These are phyloP conservation scores for Gastrodia elata DNA, from an alignment of 106 monocot genomes.

Conservation along the genomic window DNA sequence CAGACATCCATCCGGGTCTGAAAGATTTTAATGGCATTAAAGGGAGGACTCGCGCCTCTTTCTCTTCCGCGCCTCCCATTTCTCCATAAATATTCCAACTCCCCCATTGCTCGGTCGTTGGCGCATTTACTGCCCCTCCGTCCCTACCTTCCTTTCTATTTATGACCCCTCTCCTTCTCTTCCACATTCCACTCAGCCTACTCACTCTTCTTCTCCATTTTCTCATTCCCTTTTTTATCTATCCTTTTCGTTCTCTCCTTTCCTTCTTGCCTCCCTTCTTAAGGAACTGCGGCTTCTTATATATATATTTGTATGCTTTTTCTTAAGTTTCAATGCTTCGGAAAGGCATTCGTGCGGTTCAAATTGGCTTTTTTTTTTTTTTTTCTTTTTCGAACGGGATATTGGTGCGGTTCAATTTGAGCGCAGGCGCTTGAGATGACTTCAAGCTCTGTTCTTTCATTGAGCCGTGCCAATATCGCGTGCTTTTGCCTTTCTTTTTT, in stretches of 20 bases:
- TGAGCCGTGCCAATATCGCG: constrained; percentile 43
- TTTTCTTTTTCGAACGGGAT: constrained; percentile 12
- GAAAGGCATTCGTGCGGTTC: not conserved
- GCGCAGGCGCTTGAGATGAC: not conserved
- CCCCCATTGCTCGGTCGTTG: constrained; percentile 11
- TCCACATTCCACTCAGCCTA: not conserved
- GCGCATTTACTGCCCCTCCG: not conserved
- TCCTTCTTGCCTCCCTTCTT: not conserved
- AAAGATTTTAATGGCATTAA: constrained; percentile 9
- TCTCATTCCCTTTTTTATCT: not conserved
- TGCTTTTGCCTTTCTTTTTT: not conserved
- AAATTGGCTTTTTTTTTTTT: not conserved
- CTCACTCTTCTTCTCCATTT: not conserved
- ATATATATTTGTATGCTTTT: not conserved
- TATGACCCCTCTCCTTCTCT: not conserved
- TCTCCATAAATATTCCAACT: constrained; percentile 9
- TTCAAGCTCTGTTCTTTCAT: constrained; percentile 14
- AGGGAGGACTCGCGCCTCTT: not conserved
- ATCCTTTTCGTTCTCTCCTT: not conserved
- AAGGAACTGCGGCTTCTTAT: not conserved
- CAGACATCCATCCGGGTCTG: constrained; percentile 7
- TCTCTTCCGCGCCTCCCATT: not conserved
- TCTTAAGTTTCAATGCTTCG: not conserved
- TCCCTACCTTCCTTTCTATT: constrained; percentile 6
- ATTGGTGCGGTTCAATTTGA: constrained; percentile 11